Percentiles rank a stretch among this genome's conserved stretches.
These are phyloP conservation scores for Zangia roseola DNA, from an alignment of 768 basidiomycete genomes.

Conservation along the genomic window DNA sequence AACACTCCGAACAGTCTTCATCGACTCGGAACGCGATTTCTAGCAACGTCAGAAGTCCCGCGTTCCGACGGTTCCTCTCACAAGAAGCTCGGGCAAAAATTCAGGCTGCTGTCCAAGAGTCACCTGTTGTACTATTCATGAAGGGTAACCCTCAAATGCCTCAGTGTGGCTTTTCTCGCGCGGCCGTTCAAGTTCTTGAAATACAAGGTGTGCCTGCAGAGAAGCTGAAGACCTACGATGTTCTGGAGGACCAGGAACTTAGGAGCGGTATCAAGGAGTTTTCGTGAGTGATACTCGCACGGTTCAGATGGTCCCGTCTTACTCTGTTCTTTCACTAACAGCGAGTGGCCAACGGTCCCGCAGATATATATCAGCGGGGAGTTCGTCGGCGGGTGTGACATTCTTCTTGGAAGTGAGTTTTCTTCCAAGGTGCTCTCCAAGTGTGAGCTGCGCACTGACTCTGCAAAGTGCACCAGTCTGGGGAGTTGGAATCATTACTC, in stretches of 20 bases:
- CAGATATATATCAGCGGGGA: slow-evolving; percentile 94
- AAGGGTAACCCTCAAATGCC: slow-evolving; percentile 88
- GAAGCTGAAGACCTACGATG: slow-evolving; percentile 89
- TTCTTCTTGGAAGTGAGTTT: slow-evolving; percentile 80
- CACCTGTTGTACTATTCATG: slow-evolving; percentile 96
- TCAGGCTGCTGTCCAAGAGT: slow-evolving; percentile 68
- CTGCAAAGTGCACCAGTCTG: slow-evolving; percentile 89
- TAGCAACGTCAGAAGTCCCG: slow-evolving; percentile 3
- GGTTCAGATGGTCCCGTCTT: not conserved
- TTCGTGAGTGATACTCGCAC: slow-evolving; percentile 64
- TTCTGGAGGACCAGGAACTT: slow-evolving; percentile 82
- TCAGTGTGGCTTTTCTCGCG: slow-evolving; percentile 95
- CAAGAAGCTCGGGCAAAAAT: slow-evolving; percentile 61
- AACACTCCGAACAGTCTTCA: not conserved
- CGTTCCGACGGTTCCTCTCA: slow-evolving; percentile 50
- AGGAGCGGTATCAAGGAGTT: slow-evolving; percentile 91
- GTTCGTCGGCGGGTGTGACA: slow-evolving; percentile 97
- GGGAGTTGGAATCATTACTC: slow-evolving; percentile 84
- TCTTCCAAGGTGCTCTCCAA: not conserved
- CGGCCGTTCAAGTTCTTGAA: slow-evolving; percentile 87
- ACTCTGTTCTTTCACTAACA: slow-evolving; percentile 29
- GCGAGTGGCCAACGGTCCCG: slow-evolving; percentile 98
- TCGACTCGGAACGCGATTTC: slow-evolving; percentile 11
- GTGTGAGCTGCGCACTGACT: not conserved
- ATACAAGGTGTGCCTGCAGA: slow-evolving; percentile 75